Conservation (phyloP, 148 eudicot species). For the Linanthus parryae region DNA sequence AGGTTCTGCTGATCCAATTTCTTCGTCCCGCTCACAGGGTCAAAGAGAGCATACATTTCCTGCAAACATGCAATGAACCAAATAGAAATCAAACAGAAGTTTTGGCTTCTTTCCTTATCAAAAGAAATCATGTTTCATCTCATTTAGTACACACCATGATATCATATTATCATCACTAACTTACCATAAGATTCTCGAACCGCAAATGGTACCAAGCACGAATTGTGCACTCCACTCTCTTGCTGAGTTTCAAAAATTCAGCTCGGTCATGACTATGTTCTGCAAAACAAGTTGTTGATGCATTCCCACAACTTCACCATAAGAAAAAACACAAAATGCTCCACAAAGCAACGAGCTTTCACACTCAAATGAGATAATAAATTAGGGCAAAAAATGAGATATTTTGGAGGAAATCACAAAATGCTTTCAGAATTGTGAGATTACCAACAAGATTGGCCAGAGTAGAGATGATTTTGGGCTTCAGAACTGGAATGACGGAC, state of each 20-base stretch:
- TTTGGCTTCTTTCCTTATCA: too few species aligned
- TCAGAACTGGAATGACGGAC: slow-evolving; percentile 77
- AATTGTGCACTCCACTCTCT: slow-evolving; percentile 82
- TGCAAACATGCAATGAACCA: slow-evolving; percentile 21
- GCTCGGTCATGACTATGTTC: slow-evolving; percentile 63
- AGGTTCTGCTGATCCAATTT: slow-evolving; percentile 80
- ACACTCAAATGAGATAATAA: too few species aligned
- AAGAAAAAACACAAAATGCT: too few species aligned
- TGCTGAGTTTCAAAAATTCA: slow-evolving; percentile 81
- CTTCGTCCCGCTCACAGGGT: slow-evolving; percentile 78
- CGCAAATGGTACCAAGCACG: slow-evolving; percentile 91
- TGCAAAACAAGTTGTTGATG: slow-evolving; percentile 19
- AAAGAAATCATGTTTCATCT: too few species aligned
- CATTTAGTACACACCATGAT: too few species aligned
- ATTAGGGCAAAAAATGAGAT: too few species aligned
- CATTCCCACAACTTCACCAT: too few species aligned
- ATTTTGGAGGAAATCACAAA: too few species aligned
- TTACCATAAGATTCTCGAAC: slow-evolving; percentile 93
- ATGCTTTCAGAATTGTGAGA: too few species aligned
- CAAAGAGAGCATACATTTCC: slow-evolving; percentile 93
- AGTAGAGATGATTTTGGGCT: slow-evolving; percentile 67
- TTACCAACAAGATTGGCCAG: slow-evolving; percentile 81
- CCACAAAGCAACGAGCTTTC: too few species aligned
- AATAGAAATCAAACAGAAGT: neutral
- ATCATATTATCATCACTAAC: too few species aligned